Conservation (phyloP, 306 rosid species). For the Betula pendula region DNA sequence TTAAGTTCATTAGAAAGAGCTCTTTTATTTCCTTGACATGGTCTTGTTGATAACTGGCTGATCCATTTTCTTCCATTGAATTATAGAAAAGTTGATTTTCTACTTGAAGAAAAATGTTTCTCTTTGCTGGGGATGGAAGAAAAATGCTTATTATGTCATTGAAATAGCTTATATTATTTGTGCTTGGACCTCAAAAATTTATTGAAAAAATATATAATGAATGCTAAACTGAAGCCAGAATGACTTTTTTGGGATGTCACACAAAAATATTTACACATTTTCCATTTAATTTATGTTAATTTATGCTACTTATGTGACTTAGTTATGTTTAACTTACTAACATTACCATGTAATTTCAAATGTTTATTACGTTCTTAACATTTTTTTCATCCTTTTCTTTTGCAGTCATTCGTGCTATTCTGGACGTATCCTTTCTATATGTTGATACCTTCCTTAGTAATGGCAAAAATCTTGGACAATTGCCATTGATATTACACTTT, state of each 20-base stretch:
- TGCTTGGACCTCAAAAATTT: not conserved
- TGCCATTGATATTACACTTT: not conserved
- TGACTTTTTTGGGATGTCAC: not conserved
- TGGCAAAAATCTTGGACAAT: not conserved
- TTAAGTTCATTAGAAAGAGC: conserved; percentile 1
- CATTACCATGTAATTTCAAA: not conserved
- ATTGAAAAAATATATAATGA: not conserved
- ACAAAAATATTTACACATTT: not conserved
- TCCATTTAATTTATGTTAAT: not conserved
- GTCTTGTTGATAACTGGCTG: not conserved
- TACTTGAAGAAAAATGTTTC: not conserved
- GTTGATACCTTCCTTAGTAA: not conserved
- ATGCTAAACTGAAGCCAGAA: not conserved
- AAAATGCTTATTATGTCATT: not conserved
- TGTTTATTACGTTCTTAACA: not conserved
- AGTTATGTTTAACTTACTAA: not conserved
- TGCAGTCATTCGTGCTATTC: conserved; percentile 98
- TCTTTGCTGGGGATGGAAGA: not conserved
- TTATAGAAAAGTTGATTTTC: not conserved
- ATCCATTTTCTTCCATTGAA: not conserved
- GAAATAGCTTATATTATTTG: not conserved
- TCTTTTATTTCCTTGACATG: not conserved
- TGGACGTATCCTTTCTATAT: conserved; percentile 89
- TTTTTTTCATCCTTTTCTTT: conserved; percentile 22
- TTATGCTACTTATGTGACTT: not conserved